These are phyloP conservation scores for Ogataea zsoltii DNA, from an alignment of 805 yeast genomes.

Conservation along the genomic window DNA sequence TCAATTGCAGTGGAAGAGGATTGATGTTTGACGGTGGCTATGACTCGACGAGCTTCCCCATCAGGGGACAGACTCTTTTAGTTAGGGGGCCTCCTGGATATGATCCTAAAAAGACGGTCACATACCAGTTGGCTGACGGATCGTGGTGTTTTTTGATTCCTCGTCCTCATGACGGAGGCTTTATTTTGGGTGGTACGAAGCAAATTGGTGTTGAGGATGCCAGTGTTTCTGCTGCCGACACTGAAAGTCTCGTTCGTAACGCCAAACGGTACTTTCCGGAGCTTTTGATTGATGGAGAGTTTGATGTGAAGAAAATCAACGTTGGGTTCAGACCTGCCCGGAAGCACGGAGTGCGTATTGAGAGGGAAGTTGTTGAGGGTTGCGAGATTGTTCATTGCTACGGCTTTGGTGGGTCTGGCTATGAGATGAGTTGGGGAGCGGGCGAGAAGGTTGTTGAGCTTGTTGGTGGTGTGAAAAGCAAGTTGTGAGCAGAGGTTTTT, in stretches of 20 bases:
- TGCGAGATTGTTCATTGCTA: constrained; percentile 61
- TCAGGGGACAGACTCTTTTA: constrained; percentile 68
- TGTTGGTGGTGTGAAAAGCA: constrained; percentile 15
- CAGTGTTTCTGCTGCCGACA: constrained; percentile 46
- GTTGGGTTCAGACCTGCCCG: constrained; percentile 74
- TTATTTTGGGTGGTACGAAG: constrained; percentile 70
- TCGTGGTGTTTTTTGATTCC: constrained; percentile 55
- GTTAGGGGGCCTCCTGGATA: constrained; percentile 49
- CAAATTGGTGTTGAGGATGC: constrained; percentile 42
- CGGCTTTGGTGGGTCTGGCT: constrained; percentile 64
- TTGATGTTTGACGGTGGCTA: constrained; percentile 53
- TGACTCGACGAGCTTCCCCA: constrained; percentile 48
- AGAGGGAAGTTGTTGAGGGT: constrained; percentile 22
- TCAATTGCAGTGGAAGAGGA: constrained; percentile 64
- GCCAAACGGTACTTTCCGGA: constrained; percentile 52
- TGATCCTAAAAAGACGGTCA: constrained; percentile 46
- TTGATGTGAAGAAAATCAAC: constrained; percentile 51
- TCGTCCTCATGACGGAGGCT: constrained; percentile 59
- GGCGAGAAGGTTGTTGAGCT: constrained; percentile 43
- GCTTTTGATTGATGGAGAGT: constrained; percentile 37
- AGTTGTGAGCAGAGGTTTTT: no score
- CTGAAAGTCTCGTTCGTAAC: constrained; percentile 42
- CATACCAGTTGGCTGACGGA: constrained; percentile 40
- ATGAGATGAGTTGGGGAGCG: constrained; percentile 64
- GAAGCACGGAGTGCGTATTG: constrained; percentile 48